Evolutionary conservation across 768 basidiomycete species (phyloP), one percentile per base, ranked within the genome.

Genomic region (Kwoniella heveanensis): DNA sequence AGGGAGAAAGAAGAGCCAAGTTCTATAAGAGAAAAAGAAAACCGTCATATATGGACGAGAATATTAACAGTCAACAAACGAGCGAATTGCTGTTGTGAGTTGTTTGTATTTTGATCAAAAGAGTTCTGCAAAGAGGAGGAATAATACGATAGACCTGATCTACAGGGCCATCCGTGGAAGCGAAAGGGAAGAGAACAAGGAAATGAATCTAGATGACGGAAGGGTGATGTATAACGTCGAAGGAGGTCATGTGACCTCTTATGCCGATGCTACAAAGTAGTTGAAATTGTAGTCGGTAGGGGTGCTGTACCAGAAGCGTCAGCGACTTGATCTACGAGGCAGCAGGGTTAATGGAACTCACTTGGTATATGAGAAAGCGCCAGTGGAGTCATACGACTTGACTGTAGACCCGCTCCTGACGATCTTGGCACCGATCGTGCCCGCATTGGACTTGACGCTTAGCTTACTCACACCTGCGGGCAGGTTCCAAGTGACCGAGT

Each of bases 281-380:
- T 78, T 78, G 69, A 58, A 78, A 55, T 78, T 78, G 63, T 70
- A 76, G 49, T 76, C 73, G n/a, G 39, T 54, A 7, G 73, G 73
- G 22, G 60, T 63, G 6, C 73, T 72, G 9, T 9, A 21, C 17
- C 32, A 32, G 32, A 32, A 32, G 32, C 19, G 47, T 59, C 56
- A 65, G 30, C 50, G 21, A 36, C 30, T 19, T 5, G 32, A 13
- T 32, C 32, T 13, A 13, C 13, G 13, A 19, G 55, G 19, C 7
- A 57, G 22, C 21, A 21, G 17, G 10, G n/a, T n/a, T 19, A 36
- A 30, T n/a, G 25, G 3, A n/a, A 76, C 72, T 73, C 63, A 74
- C 70, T n/a, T 29, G 10, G 62, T 67, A 44, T 72, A 78, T 6
- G 50, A 57, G 65, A 76, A 78, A 1, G 39, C 27, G 12, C 69